phyloP scores from a whole-genome alignment of 2,329 filamentous ascomycete genomes.

The Sclerotinia glacialis region DNA sequence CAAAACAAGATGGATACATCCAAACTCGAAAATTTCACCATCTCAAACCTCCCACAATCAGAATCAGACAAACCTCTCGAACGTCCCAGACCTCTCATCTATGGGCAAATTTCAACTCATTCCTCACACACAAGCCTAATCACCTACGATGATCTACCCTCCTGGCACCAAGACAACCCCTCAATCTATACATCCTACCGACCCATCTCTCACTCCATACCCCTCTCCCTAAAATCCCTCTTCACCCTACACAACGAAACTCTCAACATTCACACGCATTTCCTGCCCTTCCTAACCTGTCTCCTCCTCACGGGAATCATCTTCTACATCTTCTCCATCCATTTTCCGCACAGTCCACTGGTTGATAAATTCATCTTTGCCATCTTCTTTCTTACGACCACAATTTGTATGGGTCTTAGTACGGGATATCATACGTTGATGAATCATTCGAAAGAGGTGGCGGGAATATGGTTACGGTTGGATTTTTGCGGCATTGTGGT shows the following conservation, averaged over 20 bases:
- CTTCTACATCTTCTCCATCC: background rate
- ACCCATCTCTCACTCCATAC: background rate
- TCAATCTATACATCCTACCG: slow-evolving; percentile 18
- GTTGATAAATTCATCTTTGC: slow-evolving; percentile 9
- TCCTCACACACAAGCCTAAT: background rate
- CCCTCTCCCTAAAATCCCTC: background rate
- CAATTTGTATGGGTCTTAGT: slow-evolving; percentile 13
- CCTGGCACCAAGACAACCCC: slow-evolving; percentile 17
- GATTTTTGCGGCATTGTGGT: slow-evolving; percentile 20
- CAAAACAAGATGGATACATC: background rate
- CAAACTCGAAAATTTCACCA: background rate
- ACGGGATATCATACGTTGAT: slow-evolving; percentile 15
- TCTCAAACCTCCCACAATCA: background rate
- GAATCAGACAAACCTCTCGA: slow-evolving; percentile 4
- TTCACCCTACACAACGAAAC: slow-evolving; percentile 18
- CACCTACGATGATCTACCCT: slow-evolving; percentile 14
- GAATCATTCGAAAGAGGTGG: slow-evolving; percentile 12
- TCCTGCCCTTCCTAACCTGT: background rate
- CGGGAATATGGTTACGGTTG: slow-evolving; percentile 12
- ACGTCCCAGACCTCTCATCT: no score
- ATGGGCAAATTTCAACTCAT: no score
- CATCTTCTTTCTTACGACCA: background rate
- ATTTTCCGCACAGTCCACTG: background rate
- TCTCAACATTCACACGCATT: slow-evolving; percentile 17
- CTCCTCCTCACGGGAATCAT: background rate